A percentile compares a stretch with the other conserved stretches of the same genome.
These are phyloP conservation scores for Eucalyptus caleyi DNA, from an alignment of 345 rosid genomes.

Conservation along the genomic window DNA sequence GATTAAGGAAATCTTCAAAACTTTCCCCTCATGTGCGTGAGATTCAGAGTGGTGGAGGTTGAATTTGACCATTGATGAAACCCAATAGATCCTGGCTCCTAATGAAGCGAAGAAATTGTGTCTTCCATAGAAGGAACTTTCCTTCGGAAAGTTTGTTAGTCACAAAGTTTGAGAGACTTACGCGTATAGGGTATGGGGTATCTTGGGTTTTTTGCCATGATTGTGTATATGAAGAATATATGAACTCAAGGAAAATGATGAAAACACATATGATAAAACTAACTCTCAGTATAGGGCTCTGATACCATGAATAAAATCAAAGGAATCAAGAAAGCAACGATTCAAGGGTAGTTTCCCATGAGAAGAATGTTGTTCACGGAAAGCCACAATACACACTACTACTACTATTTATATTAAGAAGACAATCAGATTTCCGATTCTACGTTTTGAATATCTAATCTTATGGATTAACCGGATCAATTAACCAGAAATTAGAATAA, in stretches of 20 bases:
- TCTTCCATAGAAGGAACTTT: neutral
- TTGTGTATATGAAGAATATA: neutral
- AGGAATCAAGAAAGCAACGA: neutral
- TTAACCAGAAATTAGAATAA: too few species aligned
- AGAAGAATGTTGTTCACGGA: neutral
- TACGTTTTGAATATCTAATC: too few species aligned
- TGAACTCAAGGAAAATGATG: neutral
- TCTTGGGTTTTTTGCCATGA: neutral
- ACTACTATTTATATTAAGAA: neutral
- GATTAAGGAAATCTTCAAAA: neutral
- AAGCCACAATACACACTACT: neutral
- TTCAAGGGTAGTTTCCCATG: neutral
- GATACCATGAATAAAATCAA: neutral
- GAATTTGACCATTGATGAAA: neutral
- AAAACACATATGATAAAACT: neutral
- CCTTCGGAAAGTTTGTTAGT: neutral
- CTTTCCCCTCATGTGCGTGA: neutral
- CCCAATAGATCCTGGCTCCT: neutral
- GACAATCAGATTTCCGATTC: too few species aligned
- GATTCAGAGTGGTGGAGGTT: neutral
- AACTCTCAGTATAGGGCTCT: neutral
- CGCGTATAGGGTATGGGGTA: neutral
- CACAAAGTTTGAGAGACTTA: neutral
- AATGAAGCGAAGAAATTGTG: neutral
- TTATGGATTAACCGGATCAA: too few species aligned